Evolutionary conservation across 1,139 yeast genomes (phyloP).

Genomic region (Nadsonia commutata): DNA sequence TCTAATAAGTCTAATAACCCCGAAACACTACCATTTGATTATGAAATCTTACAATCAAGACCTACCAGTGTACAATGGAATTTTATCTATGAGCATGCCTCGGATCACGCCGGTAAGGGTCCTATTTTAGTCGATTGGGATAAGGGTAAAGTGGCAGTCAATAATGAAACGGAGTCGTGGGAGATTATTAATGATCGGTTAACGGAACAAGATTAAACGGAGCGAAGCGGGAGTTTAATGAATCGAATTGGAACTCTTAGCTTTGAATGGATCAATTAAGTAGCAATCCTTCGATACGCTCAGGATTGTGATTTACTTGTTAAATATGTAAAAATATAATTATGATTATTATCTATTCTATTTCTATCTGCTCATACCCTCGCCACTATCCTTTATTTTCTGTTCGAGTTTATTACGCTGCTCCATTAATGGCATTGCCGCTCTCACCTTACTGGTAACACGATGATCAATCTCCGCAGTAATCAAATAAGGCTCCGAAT

Average conservation of each 20-base stretch:
- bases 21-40: neutral
- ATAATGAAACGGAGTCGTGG: neutral
- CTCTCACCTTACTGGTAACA: slow-evolving; percentile 34
- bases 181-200: neutral
- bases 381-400: no score
- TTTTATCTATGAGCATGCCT: neutral
- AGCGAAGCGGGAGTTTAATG: no score
- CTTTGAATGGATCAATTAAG: no score
- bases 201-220: no score
- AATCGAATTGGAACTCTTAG: no score
- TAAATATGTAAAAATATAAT: no score
- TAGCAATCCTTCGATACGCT: no score
- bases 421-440: slow-evolving; percentile 48
- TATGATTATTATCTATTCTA: no score
- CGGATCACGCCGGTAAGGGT: neutral
- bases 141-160: neutral
- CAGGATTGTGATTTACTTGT: no score
- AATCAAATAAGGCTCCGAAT: slow-evolving; percentile 39
- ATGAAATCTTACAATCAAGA: neutral
- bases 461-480: slow-evolving; percentile 57
- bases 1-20: no score
- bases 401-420: slow-evolving; percentile 15
- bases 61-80: neutral
- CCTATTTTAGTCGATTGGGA: neutral
- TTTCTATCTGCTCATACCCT: no score